These are phyloP conservation scores for Quercus phellos DNA, from an alignment of 331 rosid species.

Conservation along the genomic window DNA sequence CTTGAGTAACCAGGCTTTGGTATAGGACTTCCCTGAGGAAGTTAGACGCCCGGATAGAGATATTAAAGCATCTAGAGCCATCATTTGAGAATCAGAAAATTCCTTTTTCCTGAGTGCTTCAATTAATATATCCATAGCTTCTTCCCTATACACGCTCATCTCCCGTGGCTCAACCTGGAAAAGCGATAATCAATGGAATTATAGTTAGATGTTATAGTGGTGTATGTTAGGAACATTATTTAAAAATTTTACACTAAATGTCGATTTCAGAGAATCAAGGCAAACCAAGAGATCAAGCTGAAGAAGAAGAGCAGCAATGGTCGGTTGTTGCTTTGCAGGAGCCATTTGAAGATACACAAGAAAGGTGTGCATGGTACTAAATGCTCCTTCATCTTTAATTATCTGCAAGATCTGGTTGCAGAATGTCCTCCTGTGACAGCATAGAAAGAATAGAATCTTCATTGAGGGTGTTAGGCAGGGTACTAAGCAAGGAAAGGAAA, in stretches of 20 bases:
- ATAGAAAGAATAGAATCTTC: slow-evolving; percentile 1
- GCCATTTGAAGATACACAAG: slow-evolving; percentile 92
- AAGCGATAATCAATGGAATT: slow-evolving; percentile 15
- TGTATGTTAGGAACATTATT: not conserved
- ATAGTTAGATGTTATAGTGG: not conserved
- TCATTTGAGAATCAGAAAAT: slow-evolving; percentile 53
- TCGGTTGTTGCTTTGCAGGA: slow-evolving; percentile 72
- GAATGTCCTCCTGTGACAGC: slow-evolving; percentile 53
- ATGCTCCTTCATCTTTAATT: slow-evolving; percentile 84
- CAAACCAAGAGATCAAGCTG: slow-evolving; percentile 95
- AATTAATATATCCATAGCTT: slow-evolving; percentile 68
- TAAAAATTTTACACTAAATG: not conserved
- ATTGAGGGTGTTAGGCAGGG: not conserved
- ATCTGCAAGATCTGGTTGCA: slow-evolving; percentile 66
- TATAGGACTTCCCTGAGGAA: slow-evolving; percentile 60
- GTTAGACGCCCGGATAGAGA: slow-evolving; percentile 69
- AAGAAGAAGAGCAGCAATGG: slow-evolving; percentile 76
- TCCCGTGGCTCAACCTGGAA: slow-evolving; percentile 77
- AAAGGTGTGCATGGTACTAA: slow-evolving; percentile 86
- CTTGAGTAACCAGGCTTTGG: slow-evolving; percentile 82
- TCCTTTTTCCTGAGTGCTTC: slow-evolving; percentile 75
- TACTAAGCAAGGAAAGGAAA: not conserved
- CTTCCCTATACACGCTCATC: slow-evolving; percentile 96
- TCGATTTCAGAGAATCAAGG: slow-evolving; percentile 11
- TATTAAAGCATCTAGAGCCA: slow-evolving; percentile 62